Percentiles rank a stretch among this genome's conserved stretches.
Conservation (phyloP, 2,329 filamentous ascomycete genomes). For the Hypoxylon sp. region DNA sequence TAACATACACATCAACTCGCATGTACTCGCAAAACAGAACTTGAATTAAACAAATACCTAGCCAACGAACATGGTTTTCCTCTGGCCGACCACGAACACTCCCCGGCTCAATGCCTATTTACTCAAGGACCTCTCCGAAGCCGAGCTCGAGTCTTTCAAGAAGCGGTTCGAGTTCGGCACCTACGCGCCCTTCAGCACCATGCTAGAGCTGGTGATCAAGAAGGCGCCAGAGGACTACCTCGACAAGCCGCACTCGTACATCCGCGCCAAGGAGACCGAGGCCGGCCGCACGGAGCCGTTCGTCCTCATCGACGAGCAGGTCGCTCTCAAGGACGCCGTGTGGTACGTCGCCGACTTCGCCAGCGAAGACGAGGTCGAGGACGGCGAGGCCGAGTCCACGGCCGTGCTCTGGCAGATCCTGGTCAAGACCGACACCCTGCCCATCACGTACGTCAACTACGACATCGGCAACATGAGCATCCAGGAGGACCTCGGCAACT, state of each 20-base stretch:
- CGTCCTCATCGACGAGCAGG: constrained; percentile 40
- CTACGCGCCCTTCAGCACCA: constrained; percentile 36
- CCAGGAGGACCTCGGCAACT: constrained; percentile 40
- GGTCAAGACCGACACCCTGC: constrained; percentile 39
- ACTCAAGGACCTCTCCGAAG: constrained; percentile 21
- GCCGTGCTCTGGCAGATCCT: constrained; percentile 44
- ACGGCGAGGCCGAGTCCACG: constrained; percentile 32
- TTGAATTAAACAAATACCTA: too few species aligned
- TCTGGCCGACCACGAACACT: neutral
- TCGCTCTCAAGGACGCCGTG: constrained; percentile 25
- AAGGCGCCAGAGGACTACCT: constrained; percentile 40
- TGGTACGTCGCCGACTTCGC: constrained; percentile 45
- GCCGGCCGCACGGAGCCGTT: constrained; percentile 39
- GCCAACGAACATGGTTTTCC: constrained; percentile 23
- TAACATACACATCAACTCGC: neutral
- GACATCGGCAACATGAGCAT: constrained; percentile 42
- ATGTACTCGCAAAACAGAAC: neutral
- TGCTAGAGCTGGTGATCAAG: constrained; percentile 43
- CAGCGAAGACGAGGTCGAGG: constrained; percentile 33
- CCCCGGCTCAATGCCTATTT: constrained; percentile 34
- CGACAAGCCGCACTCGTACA: constrained; percentile 39
- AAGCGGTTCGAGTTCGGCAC: constrained; percentile 42
- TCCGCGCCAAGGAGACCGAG: constrained; percentile 41
- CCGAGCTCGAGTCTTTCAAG: constrained; percentile 38
- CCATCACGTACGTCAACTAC: constrained; percentile 42